Evolutionary conservation across 1,139 yeast genomes (phyloP), one percentile per base, ranked within the genome.

Genomic region (Schizosaccharomyces versatilis): DNA sequence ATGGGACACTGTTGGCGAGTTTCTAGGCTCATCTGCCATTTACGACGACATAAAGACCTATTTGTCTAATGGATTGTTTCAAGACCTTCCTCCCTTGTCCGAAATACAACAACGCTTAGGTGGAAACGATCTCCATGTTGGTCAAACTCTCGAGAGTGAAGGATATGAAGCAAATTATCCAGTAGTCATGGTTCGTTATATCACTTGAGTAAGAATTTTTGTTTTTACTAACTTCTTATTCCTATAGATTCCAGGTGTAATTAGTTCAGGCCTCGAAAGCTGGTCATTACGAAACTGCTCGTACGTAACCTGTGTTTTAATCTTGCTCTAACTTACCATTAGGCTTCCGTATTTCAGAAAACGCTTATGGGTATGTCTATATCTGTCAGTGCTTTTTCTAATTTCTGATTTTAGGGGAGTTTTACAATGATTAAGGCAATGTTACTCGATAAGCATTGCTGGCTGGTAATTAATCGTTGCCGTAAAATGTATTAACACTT

Each of bases 241-340:
- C 44, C 14, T 8, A n/a, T 41, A 41, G 55, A 56, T 90, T 32
- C 98, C 98, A 0, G 98, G 98, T 1, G 97, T 90, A 7, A 84
- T 85, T 54, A 84, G 95, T 38, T 88, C 97, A 0, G 96, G 97
- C 1, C 73, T 90, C 51, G 98, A 93, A 66, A 80, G 90, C 52
- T 90, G 98, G 98, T 82, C 94, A 7, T 73, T 79, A 7, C 75
- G 72, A 1, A 94, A 82, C 14, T 90, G 98, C 66, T 94, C 95
- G 49, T 41, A 41, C 15, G 47, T 17, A 14, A n/a, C 10, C 15
- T 9, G 9, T 10, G 3, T 41, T 15, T 8, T 6, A 14, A 14
- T 15, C 14, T 15, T 41, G 6, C 15, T 9, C 24, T 15, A 9
- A 15, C 47, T 41, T 15, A n/a, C 1, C 19, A 2, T 41, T 15